These are phyloP conservation scores for Citrullus mucosospermus DNA, from an alignment of 306 rosid species.

Conservation along the genomic window DNA sequence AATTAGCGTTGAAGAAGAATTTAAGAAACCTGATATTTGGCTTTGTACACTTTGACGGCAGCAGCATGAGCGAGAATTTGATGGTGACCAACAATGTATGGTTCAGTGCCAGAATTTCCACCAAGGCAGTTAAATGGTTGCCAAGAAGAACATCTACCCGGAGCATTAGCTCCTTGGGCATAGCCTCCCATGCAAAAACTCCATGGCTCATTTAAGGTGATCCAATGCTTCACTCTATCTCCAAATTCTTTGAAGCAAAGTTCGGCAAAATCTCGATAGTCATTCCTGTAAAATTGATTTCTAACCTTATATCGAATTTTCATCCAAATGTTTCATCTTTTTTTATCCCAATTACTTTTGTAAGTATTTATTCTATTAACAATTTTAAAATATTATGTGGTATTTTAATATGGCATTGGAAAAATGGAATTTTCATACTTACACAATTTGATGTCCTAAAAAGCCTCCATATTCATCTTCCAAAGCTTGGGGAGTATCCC, in stretches of 20 bases:
- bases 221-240: conserved; percentile 24
- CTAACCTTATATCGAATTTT: background rate
- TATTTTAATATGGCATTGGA: background rate
- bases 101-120: conserved; percentile 12
- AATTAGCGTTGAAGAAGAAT: background rate
- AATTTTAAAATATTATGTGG: background rate
- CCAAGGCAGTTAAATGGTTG: conserved; percentile 14
- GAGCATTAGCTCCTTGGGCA: background rate
- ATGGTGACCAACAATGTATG: conserved; percentile 30
- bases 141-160: conserved; percentile 8
- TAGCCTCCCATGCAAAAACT: background rate
- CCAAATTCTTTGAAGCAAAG: conserved; percentile 29
- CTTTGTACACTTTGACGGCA: conserved; percentile 7
- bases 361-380: background rate
- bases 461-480: conserved; percentile 58
- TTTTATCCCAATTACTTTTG: no score
- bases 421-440: background rate
- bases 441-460: conserved; percentile 33
- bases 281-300: conserved; percentile 5
- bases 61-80: conserved; percentile 21
- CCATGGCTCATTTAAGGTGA: conserved; percentile 17
- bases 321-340: background rate
- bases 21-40: conserved; percentile 30
- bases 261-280: conserved; percentile 17
- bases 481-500: conserved; percentile 60